Conservation (phyloP, 345 rosid species). For the Acer yangbiense region DNA sequence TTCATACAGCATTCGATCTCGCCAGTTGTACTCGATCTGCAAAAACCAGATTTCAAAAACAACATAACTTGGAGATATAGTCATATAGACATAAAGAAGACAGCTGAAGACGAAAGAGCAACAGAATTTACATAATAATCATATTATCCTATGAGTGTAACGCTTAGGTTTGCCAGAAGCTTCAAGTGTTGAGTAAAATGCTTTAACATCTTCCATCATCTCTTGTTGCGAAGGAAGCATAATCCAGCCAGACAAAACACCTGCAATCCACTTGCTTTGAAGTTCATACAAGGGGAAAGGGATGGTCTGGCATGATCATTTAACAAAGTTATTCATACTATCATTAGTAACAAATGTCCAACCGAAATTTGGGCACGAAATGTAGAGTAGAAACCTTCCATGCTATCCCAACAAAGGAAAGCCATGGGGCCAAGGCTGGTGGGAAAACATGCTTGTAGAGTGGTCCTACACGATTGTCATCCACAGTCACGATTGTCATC, state of each 20-base stretch:
- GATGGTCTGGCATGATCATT: slow-evolving; percentile 38
- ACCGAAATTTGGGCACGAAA: background rate
- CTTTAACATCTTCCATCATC: slow-evolving; percentile 61
- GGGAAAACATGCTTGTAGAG: slow-evolving; percentile 79
- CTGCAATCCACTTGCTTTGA: slow-evolving; percentile 93
- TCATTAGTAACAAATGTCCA: background rate
- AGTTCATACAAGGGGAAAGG: slow-evolving; percentile 70
- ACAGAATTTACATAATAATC: background rate
- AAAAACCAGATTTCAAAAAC: background rate
- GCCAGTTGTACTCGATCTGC: slow-evolving; percentile 30
- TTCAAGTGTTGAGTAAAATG: slow-evolving; percentile 54
- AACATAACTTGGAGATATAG: background rate
- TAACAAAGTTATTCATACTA: background rate
- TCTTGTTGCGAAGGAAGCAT: slow-evolving; percentile 58
- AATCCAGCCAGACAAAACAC: slow-evolving; percentile 69
- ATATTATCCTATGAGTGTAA: slow-evolving; percentile 52
- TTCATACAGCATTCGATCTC: slow-evolving; percentile 8
- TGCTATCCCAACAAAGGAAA: slow-evolving; percentile 79
- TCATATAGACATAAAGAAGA: background rate
- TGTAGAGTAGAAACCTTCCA: slow-evolving; percentile 51
- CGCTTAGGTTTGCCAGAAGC: slow-evolving; percentile 59
- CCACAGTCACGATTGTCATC: slow-evolving; percentile 70
- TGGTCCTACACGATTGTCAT: slow-evolving; percentile 78
- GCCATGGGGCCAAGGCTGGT: slow-evolving; percentile 65
- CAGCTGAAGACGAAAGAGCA: background rate